Evolutionary conservation across 345 rosid genomes (phyloP), one percentile per base, ranked within the genome.

Genomic region (Zanthoxylum bungeanum): DNA sequence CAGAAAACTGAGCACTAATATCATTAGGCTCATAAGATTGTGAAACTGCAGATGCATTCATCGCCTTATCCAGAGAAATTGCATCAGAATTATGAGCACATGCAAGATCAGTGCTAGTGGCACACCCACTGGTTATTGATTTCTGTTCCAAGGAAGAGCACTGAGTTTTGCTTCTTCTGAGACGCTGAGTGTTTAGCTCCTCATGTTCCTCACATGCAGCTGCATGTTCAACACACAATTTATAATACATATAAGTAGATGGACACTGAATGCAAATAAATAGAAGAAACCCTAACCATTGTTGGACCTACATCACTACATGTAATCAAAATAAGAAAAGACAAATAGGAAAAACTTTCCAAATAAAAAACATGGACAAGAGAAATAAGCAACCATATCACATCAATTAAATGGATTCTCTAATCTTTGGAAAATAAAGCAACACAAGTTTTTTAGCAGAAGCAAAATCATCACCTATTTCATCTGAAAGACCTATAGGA

Each of bases 401-500:
- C 51, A 42, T 25, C 25, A 53, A 8, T 37, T 9, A 37, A 25
- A 14, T 3, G 1, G 22, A 46, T 37, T 24, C 30, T 17, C 21
- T 1, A 67, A 51, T 51, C 14, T 52, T 24, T 53, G 28, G 31
- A 39, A 25, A 0, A 24, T 53, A 36, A 27, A 16, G 16, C 17
- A 27, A 28, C 19, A 28, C 8, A 33, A 17, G 7, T 16, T 55
- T 28, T 1, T 34, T 24, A 66, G 22, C 4, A 42, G 37, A 28
- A 24, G 25, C 16, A 25, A 28, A 21, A 70, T 30, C 21, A 64
- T 55, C 77, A 92, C 98, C 91, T 75, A 68, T 67, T 70, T 14
- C 81, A 68, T 72, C 73, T 16, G 72, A 40, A 19, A 21, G 63
- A 59, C 36, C 40, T 17, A 0, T 50, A 51, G 79, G 59, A 70